Conservation (phyloP, 129 eudicot species). For the Escallonia rubra region DNA sequence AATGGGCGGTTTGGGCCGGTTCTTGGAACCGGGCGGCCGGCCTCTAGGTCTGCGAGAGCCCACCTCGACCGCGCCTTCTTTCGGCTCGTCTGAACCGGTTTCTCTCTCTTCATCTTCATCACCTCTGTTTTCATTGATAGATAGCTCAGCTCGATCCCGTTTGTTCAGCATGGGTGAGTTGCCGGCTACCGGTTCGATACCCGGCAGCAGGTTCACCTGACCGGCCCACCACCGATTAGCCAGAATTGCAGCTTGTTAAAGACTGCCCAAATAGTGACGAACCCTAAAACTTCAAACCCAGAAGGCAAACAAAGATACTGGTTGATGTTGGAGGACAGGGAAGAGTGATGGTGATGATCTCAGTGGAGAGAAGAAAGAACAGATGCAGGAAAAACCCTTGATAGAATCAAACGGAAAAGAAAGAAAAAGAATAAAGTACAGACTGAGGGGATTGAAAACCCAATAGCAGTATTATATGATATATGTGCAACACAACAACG, state of each 20-base stretch:
- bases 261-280: background rate
- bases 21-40: slow-evolving; percentile 68
- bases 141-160: slow-evolving; percentile 29
- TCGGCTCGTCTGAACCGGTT: slow-evolving; percentile 43
- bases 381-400: slow-evolving; percentile 10
- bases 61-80: slow-evolving; percentile 63
- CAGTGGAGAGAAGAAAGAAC: slow-evolving; percentile 8
- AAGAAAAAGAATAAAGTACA: slow-evolving; percentile 4
- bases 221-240: slow-evolving; percentile 66
- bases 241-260: slow-evolving; percentile 17
- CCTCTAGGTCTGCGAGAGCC: slow-evolving; percentile 61
- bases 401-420: background rate
- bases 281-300: background rate
- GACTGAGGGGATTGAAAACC: too few relatives aligned
- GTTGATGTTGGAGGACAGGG: background rate
- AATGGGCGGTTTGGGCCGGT: slow-evolving; percentile 69
- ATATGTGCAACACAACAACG: background rate
- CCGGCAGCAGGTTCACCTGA: slow-evolving; percentile 35
- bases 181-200: slow-evolving; percentile 18
- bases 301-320: background rate
- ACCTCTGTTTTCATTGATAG: slow-evolving; percentile 29
- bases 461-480: too few relatives aligned
- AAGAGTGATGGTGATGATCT: background rate
- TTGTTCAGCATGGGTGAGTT: slow-evolving; percentile 30
- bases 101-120: slow-evolving; percentile 48